A percentile compares a stretch with the other conserved stretches of the same genome.
Evolutionary conservation across 1,139 yeast genomes (phyloP).

Genomic region (Candida albicans): DNA sequence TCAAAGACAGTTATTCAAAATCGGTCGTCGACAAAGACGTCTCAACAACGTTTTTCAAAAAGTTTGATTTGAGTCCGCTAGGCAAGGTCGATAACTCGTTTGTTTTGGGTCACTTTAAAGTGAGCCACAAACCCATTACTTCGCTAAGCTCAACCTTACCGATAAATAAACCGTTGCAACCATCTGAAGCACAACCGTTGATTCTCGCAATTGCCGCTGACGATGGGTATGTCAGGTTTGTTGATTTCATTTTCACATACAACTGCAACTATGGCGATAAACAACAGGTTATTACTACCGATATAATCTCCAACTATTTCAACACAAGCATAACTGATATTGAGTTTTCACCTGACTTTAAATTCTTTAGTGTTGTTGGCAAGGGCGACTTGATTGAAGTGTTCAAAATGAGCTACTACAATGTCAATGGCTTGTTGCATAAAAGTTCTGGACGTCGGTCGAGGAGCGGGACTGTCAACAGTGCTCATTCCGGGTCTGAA

Average conservation of each 20-base stretch:
- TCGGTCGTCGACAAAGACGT: conserved; percentile 34
- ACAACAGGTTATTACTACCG: conserved; percentile 47
- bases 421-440: conserved; percentile 33
- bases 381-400: conserved; percentile 61
- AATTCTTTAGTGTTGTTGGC: conserved; percentile 57
- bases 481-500: conserved; percentile 21
- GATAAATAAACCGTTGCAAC: conserved; percentile 10
- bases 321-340: conserved; percentile 60
- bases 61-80: conserved; percentile 39
- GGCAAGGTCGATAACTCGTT: conserved; percentile 10
- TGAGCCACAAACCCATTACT: conserved; percentile 57
- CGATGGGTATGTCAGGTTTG: conserved; percentile 64
- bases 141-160: conserved; percentile 28
- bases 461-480: conserved; percentile 40
- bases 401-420: conserved; percentile 47
- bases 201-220: conserved; percentile 56
- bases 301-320: conserved; percentile 65
- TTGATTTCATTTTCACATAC: conserved; percentile 45
- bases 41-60: conserved; percentile 39
- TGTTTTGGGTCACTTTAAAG: conserved; percentile 53
- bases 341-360: conserved; percentile 65
- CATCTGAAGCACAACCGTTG: conserved; percentile 38
- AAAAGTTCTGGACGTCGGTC: conserved; percentile 31
- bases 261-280: conserved; percentile 24
- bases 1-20: conserved; percentile 22